These are phyloP conservation scores for Karstenula rhodostoma DNA, from an alignment of 2,329 filamentous ascomycete genomes.

Conservation along the genomic window DNA sequence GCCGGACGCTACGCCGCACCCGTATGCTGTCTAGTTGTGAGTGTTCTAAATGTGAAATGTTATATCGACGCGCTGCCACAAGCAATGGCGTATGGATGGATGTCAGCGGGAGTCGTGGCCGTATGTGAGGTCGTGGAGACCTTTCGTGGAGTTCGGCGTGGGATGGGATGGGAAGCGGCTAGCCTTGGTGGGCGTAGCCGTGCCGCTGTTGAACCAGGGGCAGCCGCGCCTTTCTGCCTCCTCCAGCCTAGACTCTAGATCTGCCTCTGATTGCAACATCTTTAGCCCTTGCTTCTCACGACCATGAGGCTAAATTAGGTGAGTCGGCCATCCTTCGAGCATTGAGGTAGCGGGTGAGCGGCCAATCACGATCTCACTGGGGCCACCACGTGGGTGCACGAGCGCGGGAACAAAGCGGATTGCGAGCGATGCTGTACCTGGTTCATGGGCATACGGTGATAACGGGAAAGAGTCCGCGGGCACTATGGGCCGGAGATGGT, in stretches of 20 bases:
- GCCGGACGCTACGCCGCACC: slow-evolving; percentile 8
- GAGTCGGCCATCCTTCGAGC: too few relatives aligned
- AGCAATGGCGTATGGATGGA: background rate
- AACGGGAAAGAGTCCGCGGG: background rate
- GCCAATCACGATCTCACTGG: background rate
- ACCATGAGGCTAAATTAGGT: too few relatives aligned
- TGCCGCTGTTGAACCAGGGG: background rate
- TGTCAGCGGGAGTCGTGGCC: slow-evolving; percentile 1
- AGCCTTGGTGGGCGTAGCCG: slow-evolving; percentile 1
- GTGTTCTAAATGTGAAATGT: background rate
- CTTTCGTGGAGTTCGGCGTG: background rate
- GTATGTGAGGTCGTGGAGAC: background rate
- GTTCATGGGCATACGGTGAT: too few relatives aligned
- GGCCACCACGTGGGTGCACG: background rate
- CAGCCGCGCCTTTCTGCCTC: background rate
- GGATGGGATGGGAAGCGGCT: background rate
- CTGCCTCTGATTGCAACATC: background rate
- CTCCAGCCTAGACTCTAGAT: background rate
- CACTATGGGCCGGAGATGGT: slow-evolving; percentile 18
- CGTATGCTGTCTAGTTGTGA: background rate
- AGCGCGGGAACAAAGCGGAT: background rate
- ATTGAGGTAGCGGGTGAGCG: too few relatives aligned
- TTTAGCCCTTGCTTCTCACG: too few relatives aligned
- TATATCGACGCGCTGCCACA: background rate
- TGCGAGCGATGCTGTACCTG: too few relatives aligned